Evolutionary conservation across 2,329 filamentous ascomycete species (phyloP), one percentile per base, ranked within the genome.

Genomic region (Apiospora marii): DNA sequence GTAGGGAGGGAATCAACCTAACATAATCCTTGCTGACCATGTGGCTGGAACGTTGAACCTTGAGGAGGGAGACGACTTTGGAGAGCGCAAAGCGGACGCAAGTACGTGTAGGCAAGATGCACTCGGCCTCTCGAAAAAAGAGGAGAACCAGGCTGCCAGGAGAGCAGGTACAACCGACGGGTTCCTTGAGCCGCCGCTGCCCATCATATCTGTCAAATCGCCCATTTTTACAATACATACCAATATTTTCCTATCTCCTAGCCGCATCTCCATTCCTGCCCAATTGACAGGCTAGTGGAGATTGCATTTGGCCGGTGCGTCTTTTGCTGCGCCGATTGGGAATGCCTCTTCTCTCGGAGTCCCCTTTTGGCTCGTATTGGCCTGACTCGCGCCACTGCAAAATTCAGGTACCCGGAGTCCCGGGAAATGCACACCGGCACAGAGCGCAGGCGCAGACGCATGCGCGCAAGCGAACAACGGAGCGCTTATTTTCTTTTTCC

Each of bases 381-480:
- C 1, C 58, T 64, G 58, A 64, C 58, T 64, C 58, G 58, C 58
- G 34, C 34, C 58, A 64, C 19, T 24, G 19, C 58, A 24, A 64
- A 64, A 37, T n/a, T 64, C 58, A 64, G 58, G 58, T 64, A 64
- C 58, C 58, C 58, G 58, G 58, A 64, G 58, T 30, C 30, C 58
- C 30, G 58, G 58, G 58, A 22, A 41, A 64, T 64, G 58, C 58
- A 64, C 58, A 64, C 16, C 30, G 53, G 53, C 53, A 61, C 53
- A 61, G 53, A 10, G 53, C 30, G n/a, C 53, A 61, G 30, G 22
- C 53, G 16, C 53, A 58, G 51, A 19, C 51, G 13, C 24, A 51
- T 19, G 37, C 7, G 10, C 58, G 58, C 30, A 61, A 41, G 58
- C 58, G 34, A 41, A 41, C 22, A n/a, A 14, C 34, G 22, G 58